phyloP scores from a whole-genome alignment of 2,329 filamentous ascomycete genomes.

The Scedosporium dehoogii region DNA sequence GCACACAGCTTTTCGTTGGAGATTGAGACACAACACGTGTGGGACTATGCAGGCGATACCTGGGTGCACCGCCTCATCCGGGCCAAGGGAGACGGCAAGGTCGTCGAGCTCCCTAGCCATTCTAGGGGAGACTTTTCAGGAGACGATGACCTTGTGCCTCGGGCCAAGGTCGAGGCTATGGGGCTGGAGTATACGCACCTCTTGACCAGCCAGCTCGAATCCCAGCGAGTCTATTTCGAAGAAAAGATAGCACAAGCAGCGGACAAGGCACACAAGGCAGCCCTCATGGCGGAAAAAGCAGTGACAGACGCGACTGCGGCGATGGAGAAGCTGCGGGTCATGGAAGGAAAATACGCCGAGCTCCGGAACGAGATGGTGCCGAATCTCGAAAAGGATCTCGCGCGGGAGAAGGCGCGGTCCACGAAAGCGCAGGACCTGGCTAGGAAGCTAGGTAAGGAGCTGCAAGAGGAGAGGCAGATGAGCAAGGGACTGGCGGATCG shows the following conservation, averaged over 20 bases:
- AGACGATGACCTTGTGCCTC: conserved; percentile 59
- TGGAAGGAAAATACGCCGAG: conserved; percentile 36
- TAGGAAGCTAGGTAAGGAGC: conserved; percentile 61
- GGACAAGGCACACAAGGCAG: conserved; percentile 75
- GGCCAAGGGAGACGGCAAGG: conserved; percentile 83
- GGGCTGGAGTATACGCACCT: conserved; percentile 92
- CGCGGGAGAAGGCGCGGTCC: conserved; percentile 57
- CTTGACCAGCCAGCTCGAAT: conserved; percentile 84
- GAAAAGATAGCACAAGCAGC: conserved; percentile 81
- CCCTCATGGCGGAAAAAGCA: conserved; percentile 55
- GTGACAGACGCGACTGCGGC: conserved; percentile 37
- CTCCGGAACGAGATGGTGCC: conserved; percentile 50
- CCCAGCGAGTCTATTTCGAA: conserved; percentile 87
- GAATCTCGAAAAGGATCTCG: conserved; percentile 61
- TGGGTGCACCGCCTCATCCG: conserved; percentile 95
- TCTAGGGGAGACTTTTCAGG: conserved; percentile 17
- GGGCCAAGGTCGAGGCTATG: conserved; percentile 63
- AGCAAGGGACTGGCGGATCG: conserved; percentile 70
- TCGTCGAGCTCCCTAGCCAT: conserved; percentile 70
- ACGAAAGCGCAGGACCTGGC: conserved; percentile 68
- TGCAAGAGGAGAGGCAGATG: conserved; percentile 80
- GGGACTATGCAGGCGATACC: conserved; percentile 93
- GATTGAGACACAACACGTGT: conserved; percentile 86
- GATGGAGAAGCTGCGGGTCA: conserved; percentile 34
- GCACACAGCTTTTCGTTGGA: conserved; percentile 89